Evolutionary conservation across 352 stramenopile genomes (phyloP).

Genomic region (Pythium aphanidermatum): DNA sequence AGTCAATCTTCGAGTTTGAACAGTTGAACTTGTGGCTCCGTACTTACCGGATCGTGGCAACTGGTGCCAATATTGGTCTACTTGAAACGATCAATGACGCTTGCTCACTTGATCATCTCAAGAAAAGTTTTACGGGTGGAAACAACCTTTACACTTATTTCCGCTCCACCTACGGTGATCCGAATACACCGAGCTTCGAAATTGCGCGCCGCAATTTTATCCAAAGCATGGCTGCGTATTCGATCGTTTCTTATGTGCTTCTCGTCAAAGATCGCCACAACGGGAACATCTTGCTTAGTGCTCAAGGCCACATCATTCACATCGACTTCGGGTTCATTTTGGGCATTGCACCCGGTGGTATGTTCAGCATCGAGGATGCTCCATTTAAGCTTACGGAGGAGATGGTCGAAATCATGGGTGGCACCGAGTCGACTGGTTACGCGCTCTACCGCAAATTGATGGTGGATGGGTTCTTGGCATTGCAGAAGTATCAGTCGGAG

Average conservation of each 20-base stretch:
- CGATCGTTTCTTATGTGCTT: constrained; percentile 96
- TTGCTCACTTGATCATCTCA: constrained; percentile 95
- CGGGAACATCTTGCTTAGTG: constrained; percentile 97
- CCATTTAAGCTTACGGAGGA: constrained; percentile 99
- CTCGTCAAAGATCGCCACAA: constrained; percentile 99
- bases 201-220: constrained; percentile 92
- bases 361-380: constrained; percentile 96
- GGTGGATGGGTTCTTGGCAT: constrained; percentile 89
- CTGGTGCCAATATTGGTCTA: constrained; percentile 89
- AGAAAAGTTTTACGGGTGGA: constrained; percentile 89
- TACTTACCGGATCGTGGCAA: constrained; percentile 95
- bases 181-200: constrained; percentile 32
- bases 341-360: constrained; percentile 94
- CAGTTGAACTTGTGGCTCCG: constrained; percentile 89
- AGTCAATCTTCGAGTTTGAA: constrained; percentile 92
- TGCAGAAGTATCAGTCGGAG: constrained; percentile 91
- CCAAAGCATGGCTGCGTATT: constrained; percentile 94
- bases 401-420: constrained; percentile 96
- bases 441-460: constrained; percentile 90
- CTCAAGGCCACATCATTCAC: constrained; percentile 94
- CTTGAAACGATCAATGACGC: constrained; percentile 95
- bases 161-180: constrained; percentile 42
- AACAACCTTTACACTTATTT: constrained; percentile 91
- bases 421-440: constrained; percentile 81
- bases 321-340: constrained; percentile 99